Evolutionary conservation across 1,284 basidiomycete genomes (phyloP).

Genomic region (Ceratobasidium sp.): DNA sequence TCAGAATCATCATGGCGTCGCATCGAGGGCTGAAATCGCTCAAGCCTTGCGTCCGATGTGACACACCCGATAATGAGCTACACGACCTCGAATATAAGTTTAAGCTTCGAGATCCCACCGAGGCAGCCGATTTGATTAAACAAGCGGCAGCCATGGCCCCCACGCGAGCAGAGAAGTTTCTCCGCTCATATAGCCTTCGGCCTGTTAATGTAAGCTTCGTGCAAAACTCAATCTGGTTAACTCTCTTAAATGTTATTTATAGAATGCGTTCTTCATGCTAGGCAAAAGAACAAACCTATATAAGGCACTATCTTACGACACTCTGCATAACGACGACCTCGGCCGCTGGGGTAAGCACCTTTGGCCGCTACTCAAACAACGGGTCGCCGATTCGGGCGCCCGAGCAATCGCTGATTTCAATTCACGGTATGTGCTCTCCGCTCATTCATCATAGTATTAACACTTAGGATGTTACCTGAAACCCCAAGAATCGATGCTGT

Average conservation of each 20-base stretch:
- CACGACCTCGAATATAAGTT: neutral
- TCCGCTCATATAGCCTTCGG: neutral
- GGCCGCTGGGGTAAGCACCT: constrained; percentile 6
- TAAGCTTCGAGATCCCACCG: neutral
- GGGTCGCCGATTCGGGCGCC: too few species aligned
- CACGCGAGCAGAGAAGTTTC: neutral
- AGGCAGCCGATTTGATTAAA: neutral
- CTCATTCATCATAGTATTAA: too few species aligned
- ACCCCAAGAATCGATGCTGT: neutral
- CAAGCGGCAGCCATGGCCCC: neutral
- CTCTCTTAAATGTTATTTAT: neutral
- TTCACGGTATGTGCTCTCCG: neutral
- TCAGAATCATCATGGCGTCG: neutral
- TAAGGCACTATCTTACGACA: neutral
- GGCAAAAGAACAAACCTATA: neutral
- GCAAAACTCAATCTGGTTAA: neutral
- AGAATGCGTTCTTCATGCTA: neutral
- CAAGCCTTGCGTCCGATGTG: neutral
- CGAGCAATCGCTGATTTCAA: neutral
- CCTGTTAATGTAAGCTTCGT: neutral
- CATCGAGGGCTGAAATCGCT: neutral
- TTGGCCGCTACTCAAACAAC: neutral
- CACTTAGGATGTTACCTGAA: neutral
- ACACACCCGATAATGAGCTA: neutral
- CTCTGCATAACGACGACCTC: constrained; percentile 6